Conservation (phyloP, 2,329 filamentous ascomycete genomes). For the Domatiomyces catenatus region DNA sequence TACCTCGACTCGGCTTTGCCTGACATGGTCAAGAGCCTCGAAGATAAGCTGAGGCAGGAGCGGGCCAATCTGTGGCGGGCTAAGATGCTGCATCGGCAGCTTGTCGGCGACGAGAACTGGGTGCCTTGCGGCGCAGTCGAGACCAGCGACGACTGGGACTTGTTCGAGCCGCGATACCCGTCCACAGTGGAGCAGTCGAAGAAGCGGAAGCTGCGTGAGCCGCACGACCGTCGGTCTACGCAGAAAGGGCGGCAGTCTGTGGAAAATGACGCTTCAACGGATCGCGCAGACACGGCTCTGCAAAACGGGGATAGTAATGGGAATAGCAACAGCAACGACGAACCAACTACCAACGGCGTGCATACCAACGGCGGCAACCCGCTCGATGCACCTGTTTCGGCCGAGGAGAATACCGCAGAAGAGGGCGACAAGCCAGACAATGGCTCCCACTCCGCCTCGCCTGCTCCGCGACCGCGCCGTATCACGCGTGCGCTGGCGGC, state of each 20-base stretch:
- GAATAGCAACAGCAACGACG: not conserved
- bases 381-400: not conserved
- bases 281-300: not conserved
- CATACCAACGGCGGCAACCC: constrained; percentile 1
- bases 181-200: constrained; percentile 3
- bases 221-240: not conserved
- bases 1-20: constrained; percentile 45
- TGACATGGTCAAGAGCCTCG: constrained; percentile 41
- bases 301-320: not conserved
- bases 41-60: constrained; percentile 43
- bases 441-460: constrained; percentile 11
- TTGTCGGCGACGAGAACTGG: constrained; percentile 46
- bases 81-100: constrained; percentile 41
- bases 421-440: constrained; percentile 5
- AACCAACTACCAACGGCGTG: constrained; percentile 6
- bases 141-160: constrained; percentile 32
- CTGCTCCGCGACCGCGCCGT: constrained; percentile 28
- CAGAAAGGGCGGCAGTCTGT: not conserved
- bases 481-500: constrained; percentile 32
- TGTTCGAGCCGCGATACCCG: constrained; percentile 29
- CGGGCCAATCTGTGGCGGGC: constrained; percentile 40
- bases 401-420: constrained; percentile 11
- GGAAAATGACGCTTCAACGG: not conserved
- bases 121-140: constrained; percentile 41
- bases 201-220: constrained; percentile 8